Conservation (phyloP, 768 basidiomycete species). For the Dioszegia crocea region DNA sequence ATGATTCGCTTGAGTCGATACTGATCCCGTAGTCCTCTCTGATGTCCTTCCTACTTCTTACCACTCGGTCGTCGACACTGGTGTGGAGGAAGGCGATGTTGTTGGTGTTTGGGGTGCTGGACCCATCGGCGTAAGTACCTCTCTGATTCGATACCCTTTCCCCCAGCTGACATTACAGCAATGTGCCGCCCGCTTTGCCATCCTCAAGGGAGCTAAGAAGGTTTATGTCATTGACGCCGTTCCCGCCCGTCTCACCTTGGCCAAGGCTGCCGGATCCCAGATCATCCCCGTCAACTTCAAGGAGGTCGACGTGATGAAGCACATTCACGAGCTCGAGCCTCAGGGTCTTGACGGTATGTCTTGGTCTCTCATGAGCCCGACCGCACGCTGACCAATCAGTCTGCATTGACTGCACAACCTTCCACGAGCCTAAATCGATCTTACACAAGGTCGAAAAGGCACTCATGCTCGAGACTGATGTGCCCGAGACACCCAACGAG, state of each 20-base stretch:
- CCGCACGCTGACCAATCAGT: conserved; percentile 13
- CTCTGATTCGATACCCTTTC: not conserved
- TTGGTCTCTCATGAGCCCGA: conserved; percentile 31
- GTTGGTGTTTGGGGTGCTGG: conserved; percentile 71
- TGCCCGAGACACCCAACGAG: conserved; percentile 62
- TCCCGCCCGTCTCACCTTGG: conserved; percentile 55
- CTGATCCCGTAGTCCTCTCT: conserved; percentile 44
- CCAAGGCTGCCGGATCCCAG: conserved; percentile 51
- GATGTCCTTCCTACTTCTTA: conserved; percentile 66
- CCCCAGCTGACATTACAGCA: conserved; percentile 33
- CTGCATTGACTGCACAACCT: conserved; percentile 53
- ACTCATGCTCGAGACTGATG: conserved; percentile 71
- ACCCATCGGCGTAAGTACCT: conserved; percentile 56
- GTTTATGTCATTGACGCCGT: conserved; percentile 69
- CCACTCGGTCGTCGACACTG: conserved; percentile 68
- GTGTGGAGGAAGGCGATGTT: conserved; percentile 66
- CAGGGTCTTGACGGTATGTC: conserved; percentile 63
- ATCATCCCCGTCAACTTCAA: conserved; percentile 63
- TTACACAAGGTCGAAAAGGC: conserved; percentile 66
- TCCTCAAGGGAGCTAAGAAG: conserved; percentile 65
- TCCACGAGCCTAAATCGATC: conserved; percentile 66
- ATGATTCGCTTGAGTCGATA: not conserved
- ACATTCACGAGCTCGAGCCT: conserved; percentile 54
- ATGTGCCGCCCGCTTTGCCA: conserved; percentile 60
- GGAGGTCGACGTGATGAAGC: conserved; percentile 58